Percentiles rank a stretch among this genome's conserved stretches.
Evolutionary conservation across 805 yeast genomes (phyloP).

Genomic region (Yarrowia osloensis): DNA sequence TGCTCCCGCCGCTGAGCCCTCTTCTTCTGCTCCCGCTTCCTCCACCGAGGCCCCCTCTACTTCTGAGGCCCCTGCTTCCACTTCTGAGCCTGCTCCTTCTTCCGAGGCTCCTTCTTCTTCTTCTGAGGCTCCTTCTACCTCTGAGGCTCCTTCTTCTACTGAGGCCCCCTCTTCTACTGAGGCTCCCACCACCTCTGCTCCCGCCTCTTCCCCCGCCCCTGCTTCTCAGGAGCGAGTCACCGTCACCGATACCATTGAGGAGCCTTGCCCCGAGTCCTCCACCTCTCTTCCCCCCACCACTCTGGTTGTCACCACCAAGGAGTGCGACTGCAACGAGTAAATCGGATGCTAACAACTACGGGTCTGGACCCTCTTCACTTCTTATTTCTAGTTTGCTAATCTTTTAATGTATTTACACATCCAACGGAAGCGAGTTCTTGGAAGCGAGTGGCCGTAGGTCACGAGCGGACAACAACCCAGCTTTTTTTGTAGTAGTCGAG

Average conservation of each 20-base stretch:
- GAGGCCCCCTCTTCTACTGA: neutral
- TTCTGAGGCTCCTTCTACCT: neutral
- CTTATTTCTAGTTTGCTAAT: neutral
- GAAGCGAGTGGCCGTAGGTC: no score
- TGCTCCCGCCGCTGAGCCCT: neutral
- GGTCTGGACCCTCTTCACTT: slow-evolving; percentile 6
- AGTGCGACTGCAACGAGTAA: slow-evolving; percentile 2
- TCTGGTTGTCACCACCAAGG: slow-evolving; percentile 11
- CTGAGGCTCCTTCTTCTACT: neutral
- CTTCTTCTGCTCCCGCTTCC: neutral
- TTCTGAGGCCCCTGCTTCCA: neutral
- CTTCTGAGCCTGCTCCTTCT: slow-evolving; percentile 2
- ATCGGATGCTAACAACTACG: neutral
- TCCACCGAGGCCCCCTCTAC: neutral
- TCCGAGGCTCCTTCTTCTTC: neutral
- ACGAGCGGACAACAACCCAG: no score
- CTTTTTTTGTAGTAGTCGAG: no score
- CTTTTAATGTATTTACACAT: neutral
- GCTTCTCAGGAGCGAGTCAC: neutral
- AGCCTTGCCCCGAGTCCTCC: neutral
- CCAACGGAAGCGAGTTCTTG: no score
- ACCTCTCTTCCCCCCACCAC: neutral
- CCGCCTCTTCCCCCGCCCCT: neutral
- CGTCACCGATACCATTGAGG: neutral
- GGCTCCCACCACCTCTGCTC: neutral